phyloP scores from a whole-genome alignment of 1,139 yeast genomes.

The Oligophagozyma castellii region DNA sequence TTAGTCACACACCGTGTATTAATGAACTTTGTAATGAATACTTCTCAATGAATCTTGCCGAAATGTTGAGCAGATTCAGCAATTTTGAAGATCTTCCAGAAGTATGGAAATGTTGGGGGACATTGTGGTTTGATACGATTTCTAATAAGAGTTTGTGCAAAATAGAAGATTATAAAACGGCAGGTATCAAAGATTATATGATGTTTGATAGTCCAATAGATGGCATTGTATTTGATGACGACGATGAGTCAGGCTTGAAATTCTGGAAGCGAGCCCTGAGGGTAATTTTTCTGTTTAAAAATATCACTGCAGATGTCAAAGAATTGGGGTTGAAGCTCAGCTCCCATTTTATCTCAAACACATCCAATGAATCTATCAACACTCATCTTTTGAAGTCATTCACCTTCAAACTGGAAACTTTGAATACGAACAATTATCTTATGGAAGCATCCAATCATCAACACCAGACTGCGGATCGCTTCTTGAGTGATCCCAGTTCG shows the following conservation, averaged over 20 bases:
- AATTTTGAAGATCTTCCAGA: constrained; percentile 53
- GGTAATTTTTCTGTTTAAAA: constrained; percentile 18
- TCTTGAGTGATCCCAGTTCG: neutral
- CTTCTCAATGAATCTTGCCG: constrained; percentile 12
- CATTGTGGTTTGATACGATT: constrained; percentile 54
- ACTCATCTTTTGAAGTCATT: constrained; percentile 11
- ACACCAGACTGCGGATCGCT: neutral
- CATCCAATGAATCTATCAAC: too few relatives aligned
- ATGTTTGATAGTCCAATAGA: constrained; percentile 51
- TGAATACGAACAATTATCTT: neutral
- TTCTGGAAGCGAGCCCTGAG: constrained; percentile 24
- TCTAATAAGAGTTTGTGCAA: constrained; percentile 28
- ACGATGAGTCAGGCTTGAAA: constrained; percentile 25
- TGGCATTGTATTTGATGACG: constrained; percentile 37
- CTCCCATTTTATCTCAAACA: constrained; percentile 5
- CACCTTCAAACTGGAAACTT: constrained; percentile 12
- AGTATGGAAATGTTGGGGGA: constrained; percentile 79
- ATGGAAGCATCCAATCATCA: too few relatives aligned
- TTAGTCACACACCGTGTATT: constrained; percentile 9
- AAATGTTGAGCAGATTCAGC: constrained; percentile 33
- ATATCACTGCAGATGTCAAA: constrained; percentile 14
- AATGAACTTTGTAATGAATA: constrained; percentile 13
- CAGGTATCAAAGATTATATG: constrained; percentile 46
- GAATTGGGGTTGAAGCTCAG: constrained; percentile 13
- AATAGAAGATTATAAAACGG: constrained; percentile 36